These are phyloP conservation scores for Angomonas deanei DNA, from an alignment of 208 protist species.

Conservation along the genomic window DNA sequence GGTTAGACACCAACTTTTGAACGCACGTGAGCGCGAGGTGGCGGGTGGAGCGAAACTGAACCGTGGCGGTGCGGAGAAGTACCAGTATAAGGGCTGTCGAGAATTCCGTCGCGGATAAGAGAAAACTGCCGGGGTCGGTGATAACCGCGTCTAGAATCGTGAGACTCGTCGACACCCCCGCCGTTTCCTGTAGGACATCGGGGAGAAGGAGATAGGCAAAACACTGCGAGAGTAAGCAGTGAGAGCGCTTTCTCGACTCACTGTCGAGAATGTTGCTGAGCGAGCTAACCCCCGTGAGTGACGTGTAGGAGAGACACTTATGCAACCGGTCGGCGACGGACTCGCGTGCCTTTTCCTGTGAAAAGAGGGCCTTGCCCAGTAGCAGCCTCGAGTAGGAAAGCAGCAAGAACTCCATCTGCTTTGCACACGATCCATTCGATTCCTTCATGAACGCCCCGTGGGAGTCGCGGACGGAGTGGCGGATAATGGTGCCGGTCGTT, in stretches of 20 bases:
- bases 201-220: conserved; percentile 42
- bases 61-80: conserved; percentile 62
- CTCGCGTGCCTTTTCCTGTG: conserved; percentile 38
- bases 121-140: conserved; percentile 27
- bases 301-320: conserved; percentile 54
- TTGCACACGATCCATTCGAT: conserved; percentile 22
- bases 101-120: conserved; percentile 29
- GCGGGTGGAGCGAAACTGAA: conserved; percentile 51
- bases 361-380: conserved; percentile 51
- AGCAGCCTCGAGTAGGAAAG: conserved; percentile 72
- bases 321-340: conserved; percentile 34
- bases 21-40: conserved; percentile 70
- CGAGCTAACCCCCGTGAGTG: conserved; percentile 31
- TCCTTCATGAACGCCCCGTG: conserved; percentile 6
- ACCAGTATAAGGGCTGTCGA: conserved; percentile 48
- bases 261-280: conserved; percentile 32
- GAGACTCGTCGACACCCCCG: conserved; percentile 40
- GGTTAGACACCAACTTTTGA: conserved; percentile 58
- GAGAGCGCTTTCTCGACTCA: conserved; percentile 32
- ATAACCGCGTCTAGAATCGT: conserved; percentile 32
- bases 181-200: conserved; percentile 19
- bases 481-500: conserved; percentile 12
- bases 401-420: conserved; percentile 71
- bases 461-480: not conserved
- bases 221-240: conserved; percentile 40